Evolutionary conservation across 257 asterid species (phyloP).

Genomic region (Perilla frutescens): DNA sequence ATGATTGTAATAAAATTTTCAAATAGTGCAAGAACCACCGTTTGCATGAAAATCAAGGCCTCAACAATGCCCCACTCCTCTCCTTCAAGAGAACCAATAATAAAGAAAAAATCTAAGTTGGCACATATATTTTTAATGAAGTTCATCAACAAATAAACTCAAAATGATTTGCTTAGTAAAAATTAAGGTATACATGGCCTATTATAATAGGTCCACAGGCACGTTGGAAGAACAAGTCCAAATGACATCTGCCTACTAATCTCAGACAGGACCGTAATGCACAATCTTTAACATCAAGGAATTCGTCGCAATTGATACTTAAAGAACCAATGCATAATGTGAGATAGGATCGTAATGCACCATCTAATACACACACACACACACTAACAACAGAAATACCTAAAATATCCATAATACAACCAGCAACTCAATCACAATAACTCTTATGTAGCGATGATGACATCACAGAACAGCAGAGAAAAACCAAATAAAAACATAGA

Average conservation of each 20-base stretch:
- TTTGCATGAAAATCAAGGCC: neutral
- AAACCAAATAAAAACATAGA: too few species aligned
- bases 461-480: too few species aligned
- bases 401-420: too few species aligned
- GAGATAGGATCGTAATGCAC: neutral
- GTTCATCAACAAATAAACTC: neutral
- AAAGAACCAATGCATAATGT: neutral
- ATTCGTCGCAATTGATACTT: neutral
- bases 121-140: neutral
- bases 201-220: too few species aligned
- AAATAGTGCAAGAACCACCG: neutral
- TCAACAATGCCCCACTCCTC: neutral
- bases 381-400: too few species aligned
- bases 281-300: neutral
- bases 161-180: neutral
- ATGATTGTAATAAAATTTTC: neutral
- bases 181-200: neutral
- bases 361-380: neutral
- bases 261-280: too few species aligned
- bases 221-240: neutral
- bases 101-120: neutral
- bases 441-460: neutral
- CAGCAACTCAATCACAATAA: too few species aligned
- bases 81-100: constrained; percentile 11
- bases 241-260: too few species aligned